Base-by-base conservation (phyloP, 2,329 filamentous ascomycete species). In the Coniochaeta hoffmannii region DNA sequence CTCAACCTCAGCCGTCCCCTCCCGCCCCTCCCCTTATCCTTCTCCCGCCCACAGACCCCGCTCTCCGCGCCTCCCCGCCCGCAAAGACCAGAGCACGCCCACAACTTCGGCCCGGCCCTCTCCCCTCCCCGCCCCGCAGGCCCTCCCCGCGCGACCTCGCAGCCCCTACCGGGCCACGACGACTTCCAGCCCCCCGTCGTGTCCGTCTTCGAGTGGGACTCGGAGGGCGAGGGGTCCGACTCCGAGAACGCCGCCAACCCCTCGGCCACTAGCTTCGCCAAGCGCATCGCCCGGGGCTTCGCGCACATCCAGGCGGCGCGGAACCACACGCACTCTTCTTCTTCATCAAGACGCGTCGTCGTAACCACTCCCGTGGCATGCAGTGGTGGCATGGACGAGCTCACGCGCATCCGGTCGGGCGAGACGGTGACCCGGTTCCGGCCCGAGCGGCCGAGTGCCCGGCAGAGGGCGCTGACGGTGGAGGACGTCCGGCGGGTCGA, bases 201-300 rank as follows among this genome's bases (percentile, higher is more conserved):
- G 31, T 80, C 77, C 2, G 72, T 79, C 24, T 80, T 80, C 58
- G 77, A 80, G 44, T 61, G 70, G 14, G 76, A 79, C 61, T 73
- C 73, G 4, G 76, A 80, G 56, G 65, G 65, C 14, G 65, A 68
- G 6, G 58, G 57, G 1, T 61, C 65, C 53, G 60, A 61, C n/a
- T 34, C 28, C 8, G 35, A 46, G 15, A 24, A 31, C 8, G 22
- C 15, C 11, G 17, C 35, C 9, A 15, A 14, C 11, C 28, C 36
- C 46, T n/a, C 56, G 5, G n/a, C n/a, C 55, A 44, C 4, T n/a
- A 66, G 64, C n/a, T 65, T 71, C 32, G 68, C 66, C 0, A 65
- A 63, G n/a, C 67, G 70, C 4, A 68, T 75, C 17, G 75, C 77
- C 54, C 75, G 76, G 49, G 71, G 73, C 17, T 71, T 80, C 56